phyloP scores from a whole-genome alignment of 2,329 filamentous ascomycete species.

The Aspergillus sp. region DNA sequence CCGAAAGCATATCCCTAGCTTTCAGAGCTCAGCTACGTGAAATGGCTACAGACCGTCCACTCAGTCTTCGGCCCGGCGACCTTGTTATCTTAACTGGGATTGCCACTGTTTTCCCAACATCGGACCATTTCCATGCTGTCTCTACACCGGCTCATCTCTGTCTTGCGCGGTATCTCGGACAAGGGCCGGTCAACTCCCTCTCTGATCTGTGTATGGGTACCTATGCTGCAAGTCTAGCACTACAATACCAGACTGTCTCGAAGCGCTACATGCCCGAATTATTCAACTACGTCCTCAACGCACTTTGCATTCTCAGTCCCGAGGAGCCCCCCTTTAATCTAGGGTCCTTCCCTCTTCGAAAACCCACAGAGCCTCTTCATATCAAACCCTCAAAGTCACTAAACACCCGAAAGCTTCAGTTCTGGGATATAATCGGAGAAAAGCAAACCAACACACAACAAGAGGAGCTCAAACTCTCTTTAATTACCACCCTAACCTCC shows the following conservation, averaged over 20 bases:
- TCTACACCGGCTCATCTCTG: constrained; percentile 84
- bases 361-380: constrained; percentile 53
- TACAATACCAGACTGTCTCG: constrained; percentile 80
- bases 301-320: constrained; percentile 67
- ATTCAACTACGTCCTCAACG: constrained; percentile 76
- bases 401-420: constrained; percentile 54
- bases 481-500: constrained; percentile 62
- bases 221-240: constrained; percentile 73
- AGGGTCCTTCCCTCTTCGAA: constrained; percentile 63
- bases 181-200: constrained; percentile 66
- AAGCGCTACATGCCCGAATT: constrained; percentile 89
- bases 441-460: constrained; percentile 14
- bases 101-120: constrained; percentile 84
- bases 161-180: constrained; percentile 79
- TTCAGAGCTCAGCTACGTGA: constrained; percentile 71
- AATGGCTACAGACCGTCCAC: constrained; percentile 51
- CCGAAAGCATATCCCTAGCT: constrained; percentile 71
- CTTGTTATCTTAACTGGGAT: constrained; percentile 81
- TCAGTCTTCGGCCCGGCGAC: constrained; percentile 65
- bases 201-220: constrained; percentile 70
- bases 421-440: constrained; percentile 54
- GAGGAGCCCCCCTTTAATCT: constrained; percentile 47
- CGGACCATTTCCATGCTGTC: constrained; percentile 95
- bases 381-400: constrained; percentile 39
- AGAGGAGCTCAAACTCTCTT: constrained; percentile 55